Conservation (phyloP, 768 basidiomycete genomes). For the Rossbeevera mucosa region DNA sequence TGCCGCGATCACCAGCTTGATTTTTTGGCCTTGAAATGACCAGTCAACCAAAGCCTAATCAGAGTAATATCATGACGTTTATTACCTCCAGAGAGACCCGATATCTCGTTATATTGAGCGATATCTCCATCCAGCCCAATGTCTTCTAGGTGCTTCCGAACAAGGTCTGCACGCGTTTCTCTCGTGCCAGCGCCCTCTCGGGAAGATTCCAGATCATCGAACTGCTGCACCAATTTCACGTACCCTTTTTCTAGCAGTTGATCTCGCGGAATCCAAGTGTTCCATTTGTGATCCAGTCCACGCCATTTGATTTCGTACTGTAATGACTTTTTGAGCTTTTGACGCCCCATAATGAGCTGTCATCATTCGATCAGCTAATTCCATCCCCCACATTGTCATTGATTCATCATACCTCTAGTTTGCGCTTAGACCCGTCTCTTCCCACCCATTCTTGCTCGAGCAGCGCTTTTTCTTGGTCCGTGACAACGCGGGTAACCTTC, state of each 20-base stretch:
- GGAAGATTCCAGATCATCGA: slow-evolving; percentile 94
- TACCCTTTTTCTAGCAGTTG: slow-evolving; percentile 84
- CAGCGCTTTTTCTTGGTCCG: slow-evolving; percentile 75
- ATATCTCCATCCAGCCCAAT: slow-evolving; percentile 97
- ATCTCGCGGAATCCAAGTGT: slow-evolving; percentile 90
- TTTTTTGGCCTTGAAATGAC: slow-evolving; percentile 74
- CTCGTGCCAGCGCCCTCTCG: slow-evolving; percentile 91
- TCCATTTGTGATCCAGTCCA: slow-evolving; percentile 78
- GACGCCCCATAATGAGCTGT: slow-evolving; percentile 85
- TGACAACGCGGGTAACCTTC: slow-evolving; percentile 86
- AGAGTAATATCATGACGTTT: slow-evolving; percentile 5
- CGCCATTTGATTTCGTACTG: slow-evolving; percentile 92
- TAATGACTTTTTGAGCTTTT: slow-evolving; percentile 94
- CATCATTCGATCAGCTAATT: slow-evolving; percentile 12
- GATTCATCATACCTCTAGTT: slow-evolving; percentile 68
- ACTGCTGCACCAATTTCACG: slow-evolving; percentile 85
- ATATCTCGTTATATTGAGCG: slow-evolving; percentile 96
- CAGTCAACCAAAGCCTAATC: slow-evolving; percentile 10
- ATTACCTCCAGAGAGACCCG: slow-evolving; percentile 86
- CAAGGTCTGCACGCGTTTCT: slow-evolving; percentile 75
- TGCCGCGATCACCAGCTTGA: slow-evolving; percentile 92
- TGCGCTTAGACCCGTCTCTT: slow-evolving; percentile 84
- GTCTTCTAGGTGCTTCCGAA: slow-evolving; percentile 90
- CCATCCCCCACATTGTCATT: slow-evolving; percentile 7
- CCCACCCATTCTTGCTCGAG: slow-evolving; percentile 88